Base-by-base conservation (phyloP, 2,329 filamentous ascomycete species). In the Hymenoscyphus repandus region DNA sequence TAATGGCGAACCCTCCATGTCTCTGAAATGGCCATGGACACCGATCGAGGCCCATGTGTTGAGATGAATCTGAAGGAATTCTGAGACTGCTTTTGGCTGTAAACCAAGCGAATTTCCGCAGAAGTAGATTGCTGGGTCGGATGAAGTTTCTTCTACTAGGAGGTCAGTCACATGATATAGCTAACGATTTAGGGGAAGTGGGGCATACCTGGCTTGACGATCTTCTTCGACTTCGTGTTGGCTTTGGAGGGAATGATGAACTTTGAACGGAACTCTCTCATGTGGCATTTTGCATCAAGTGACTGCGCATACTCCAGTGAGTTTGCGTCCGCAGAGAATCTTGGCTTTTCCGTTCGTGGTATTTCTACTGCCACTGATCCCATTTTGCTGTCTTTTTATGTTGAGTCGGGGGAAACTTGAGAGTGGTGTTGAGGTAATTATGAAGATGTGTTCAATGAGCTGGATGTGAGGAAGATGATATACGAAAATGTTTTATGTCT, bases 71-170 rank as follows among this genome's bases (percentile, higher is more conserved):
- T 83, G 74, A 55, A 95, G 71, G 55, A 88, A 83, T 13, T 76
- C 71, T 15, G 78, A 74, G 0, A 85, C 83, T 12, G 78, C 78
- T 55, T 79, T 82, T 40, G 91, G 90, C 67, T 96, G 90, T 3
- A 92, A 79, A 34, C 90, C 90, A 1, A 96, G 78, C 0, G 90
- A 95, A 72, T 96, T 95, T 50, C 91, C 91, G 58, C 90, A 92
- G 56, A 96, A 83, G 68, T 96, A 96, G 52, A 89, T 84, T 52
- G 77, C 79, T 43, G 72, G 70, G 27, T 58, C 49, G 10, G 58
- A 62, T 60, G 52, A 50, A 48, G 34, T 51, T 54, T 49, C 12
- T 17, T 47, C 45, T 47, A 22, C 5, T 13, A 47, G 18, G 42
- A 32, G 7, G 49, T 56, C 18, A 47, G 39, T 52, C n/a, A 42